Base-by-base conservation (phyloP, 306 rosid genomes). In the Adenanthera pavonina region DNA sequence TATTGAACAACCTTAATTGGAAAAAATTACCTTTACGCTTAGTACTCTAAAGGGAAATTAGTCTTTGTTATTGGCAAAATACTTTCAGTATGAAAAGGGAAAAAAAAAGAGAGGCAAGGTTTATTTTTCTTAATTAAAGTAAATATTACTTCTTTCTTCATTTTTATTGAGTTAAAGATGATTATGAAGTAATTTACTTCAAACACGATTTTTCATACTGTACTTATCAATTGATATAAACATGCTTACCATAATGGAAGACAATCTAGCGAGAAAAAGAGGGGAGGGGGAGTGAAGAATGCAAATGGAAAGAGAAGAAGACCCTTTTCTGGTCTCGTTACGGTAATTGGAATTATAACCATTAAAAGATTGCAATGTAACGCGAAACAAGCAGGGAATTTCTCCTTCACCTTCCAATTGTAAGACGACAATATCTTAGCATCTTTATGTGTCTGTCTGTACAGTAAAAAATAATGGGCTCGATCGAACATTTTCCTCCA, bases 361-460 rank as follows among this genome's bases (percentile, higher is more conserved):
- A 8, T 43, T 12, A 51, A 51, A 69, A 69, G 76, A 72, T 11
- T 36, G 47, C 8, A 78, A 59, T 44, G 62, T 7, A 76, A 79
- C 40, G 43, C 17, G 30, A 70, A 38, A 66, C 61, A 85, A 83
- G 44, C 40, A 43, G 76, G 19, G 52, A 49, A 78, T 59, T n/a
- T 60, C 52, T 59, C 75, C 69, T 41, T 43, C 43, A 35, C 70
- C 48, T 46, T 40, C 74, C 49, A 78, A 66, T 52, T 30, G 75
- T 81, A 61, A 62, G 40, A 66, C 15, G 62, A 78, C 51, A 74
- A 72, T 62, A 61, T 78, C 54, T 41, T 56, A 57, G 84, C 73
- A 69, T 71, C 68, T 72, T 80, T 85, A 77, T 85, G 78, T 79
- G 59, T 81, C 74, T 87, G 51, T 72, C 86, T 87, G 84, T 85